These are phyloP conservation scores for Blepharisma stoltei DNA, from an alignment of 73 alveolate genomes.

Conservation along the genomic window DNA sequence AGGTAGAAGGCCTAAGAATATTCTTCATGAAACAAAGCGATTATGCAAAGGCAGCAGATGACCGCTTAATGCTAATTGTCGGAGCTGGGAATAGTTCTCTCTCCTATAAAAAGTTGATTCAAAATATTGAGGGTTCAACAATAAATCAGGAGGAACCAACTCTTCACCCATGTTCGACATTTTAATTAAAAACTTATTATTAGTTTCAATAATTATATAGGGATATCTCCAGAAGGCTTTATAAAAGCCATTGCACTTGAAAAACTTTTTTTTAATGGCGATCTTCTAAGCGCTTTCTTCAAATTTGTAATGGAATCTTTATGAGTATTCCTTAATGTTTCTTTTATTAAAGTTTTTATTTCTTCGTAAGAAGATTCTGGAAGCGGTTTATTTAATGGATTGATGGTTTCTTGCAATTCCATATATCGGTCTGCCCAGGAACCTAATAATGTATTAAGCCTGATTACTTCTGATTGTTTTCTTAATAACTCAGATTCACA, in stretches of 20 bases:
- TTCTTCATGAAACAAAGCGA: conserved; percentile 42
- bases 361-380: background rate
- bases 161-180: conserved; percentile 22
- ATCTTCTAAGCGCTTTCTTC: too few relatives aligned
- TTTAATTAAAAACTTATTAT: too few relatives aligned
- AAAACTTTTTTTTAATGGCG: too few relatives aligned
- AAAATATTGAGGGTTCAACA: background rate
- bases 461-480: conserved; percentile 9
- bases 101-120: background rate
- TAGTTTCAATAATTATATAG: too few relatives aligned
- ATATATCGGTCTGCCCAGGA: background rate
- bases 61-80: conserved; percentile 9
- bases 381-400: background rate
- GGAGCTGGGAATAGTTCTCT: conserved; percentile 10
- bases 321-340: background rate
- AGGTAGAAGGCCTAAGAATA: conserved; percentile 52
- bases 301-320: too few relatives aligned
- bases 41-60: background rate
- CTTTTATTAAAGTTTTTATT: background rate
- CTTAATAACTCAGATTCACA: background rate
- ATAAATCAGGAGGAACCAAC: conserved; percentile 23
- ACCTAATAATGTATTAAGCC: conserved; percentile 6
- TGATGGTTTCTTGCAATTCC: conserved; percentile 13
- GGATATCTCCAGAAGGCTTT: too few relatives aligned
- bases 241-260: too few relatives aligned